phyloP scores from a whole-genome alignment of 1,284 basidiomycete species.

The Boletus mariae region DNA sequence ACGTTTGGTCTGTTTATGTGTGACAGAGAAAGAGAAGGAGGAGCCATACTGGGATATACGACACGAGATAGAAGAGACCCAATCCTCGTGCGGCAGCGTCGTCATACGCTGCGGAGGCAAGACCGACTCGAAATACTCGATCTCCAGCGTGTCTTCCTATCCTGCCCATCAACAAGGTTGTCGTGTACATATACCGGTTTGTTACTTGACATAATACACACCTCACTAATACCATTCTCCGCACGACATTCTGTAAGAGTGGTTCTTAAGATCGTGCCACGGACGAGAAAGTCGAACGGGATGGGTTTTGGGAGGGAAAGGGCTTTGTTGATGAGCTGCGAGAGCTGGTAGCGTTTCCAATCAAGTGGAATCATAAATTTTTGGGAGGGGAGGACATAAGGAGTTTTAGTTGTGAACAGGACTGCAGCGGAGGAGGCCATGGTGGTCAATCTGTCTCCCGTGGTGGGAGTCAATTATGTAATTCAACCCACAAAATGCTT shows the following conservation, averaged over 20 bases:
- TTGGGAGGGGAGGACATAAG: conserved; percentile 81
- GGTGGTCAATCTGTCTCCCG: background rate
- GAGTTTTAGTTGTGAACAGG: conserved; percentile 76
- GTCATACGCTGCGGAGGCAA: conserved; percentile 85
- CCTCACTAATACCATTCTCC: conserved; percentile 23
- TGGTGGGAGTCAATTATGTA: background rate
- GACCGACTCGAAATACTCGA: conserved; percentile 93
- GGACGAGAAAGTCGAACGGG: conserved; percentile 92
- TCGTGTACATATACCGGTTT: background rate
- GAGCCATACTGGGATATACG: too few species aligned
- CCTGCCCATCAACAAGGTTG: conserved; percentile 16
- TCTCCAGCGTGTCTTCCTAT: conserved; percentile 84
- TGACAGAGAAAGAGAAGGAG: too few species aligned
- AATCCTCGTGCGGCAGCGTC: conserved; percentile 86
- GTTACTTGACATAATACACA: conserved; percentile 4
- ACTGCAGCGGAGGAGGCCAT: conserved; percentile 45
- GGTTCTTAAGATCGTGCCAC: conserved; percentile 76
- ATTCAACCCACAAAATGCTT: too few species aligned
- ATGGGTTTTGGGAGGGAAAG: conserved; percentile 71
- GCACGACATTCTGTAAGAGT: conserved; percentile 65
- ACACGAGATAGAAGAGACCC: conserved; percentile 85
- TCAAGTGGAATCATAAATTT: conserved; percentile 91
- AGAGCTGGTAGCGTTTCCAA: conserved; percentile 96
- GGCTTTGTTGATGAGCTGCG: conserved; percentile 95
- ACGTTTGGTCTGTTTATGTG: too few species aligned